These are phyloP conservation scores for Penicillium subrubescens DNA, from an alignment of 495 filamentous ascomycete genomes.

Conservation along the genomic window DNA sequence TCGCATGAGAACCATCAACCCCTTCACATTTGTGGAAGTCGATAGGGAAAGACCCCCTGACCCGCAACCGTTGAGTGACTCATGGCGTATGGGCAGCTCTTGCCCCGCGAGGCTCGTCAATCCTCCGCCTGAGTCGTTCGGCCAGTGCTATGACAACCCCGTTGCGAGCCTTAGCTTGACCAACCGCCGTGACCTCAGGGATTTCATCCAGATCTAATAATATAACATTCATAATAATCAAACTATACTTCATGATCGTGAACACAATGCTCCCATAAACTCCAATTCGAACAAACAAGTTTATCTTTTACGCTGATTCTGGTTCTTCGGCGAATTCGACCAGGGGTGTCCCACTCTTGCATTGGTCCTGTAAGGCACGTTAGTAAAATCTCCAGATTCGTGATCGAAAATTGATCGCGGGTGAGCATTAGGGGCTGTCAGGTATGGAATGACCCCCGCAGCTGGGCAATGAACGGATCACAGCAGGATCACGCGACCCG, in stretches of 20 bases:
- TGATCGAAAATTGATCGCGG: not conserved
- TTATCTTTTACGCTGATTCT: constrained; percentile 1
- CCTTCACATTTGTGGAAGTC: too few relatives aligned
- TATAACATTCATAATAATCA: not conserved
- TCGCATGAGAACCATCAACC: too few relatives aligned
- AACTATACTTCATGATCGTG: not conserved
- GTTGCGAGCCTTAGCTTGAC: not conserved
- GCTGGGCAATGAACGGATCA: not conserved
- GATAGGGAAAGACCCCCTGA: too few relatives aligned
- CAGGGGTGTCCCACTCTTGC: constrained; percentile 59
- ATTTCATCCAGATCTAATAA: not conserved
- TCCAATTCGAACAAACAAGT: not conserved
- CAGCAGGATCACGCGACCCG: not conserved
- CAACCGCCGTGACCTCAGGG: not conserved
- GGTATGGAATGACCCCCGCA: not conserved
- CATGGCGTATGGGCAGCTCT: too few relatives aligned
- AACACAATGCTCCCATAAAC: constrained; percentile 2
- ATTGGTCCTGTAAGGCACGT: constrained; percentile 52
- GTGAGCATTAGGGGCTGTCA: not conserved
- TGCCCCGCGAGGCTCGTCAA: too few relatives aligned
- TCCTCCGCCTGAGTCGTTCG: too few relatives aligned
- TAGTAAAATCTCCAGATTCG: constrained; percentile 21
- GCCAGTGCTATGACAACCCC: not conserved
- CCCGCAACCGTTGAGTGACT: too few relatives aligned
- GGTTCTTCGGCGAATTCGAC: constrained; percentile 51